Base-by-base conservation (phyloP, 352 stramenopile species). In the Pythium vanterpoolii region DNA sequence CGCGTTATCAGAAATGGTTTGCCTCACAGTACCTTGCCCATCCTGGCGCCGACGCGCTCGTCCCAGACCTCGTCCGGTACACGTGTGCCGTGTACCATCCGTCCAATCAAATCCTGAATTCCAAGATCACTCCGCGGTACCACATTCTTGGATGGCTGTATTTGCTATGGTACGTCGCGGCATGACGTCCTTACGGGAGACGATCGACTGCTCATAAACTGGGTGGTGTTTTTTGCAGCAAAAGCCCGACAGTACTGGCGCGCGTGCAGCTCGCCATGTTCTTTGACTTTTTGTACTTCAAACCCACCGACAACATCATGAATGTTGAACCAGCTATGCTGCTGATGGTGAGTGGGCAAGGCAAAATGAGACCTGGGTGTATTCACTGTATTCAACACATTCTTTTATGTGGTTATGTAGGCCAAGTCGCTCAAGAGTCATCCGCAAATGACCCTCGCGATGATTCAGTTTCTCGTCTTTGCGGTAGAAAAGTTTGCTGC, bases 231-330 rank as follows among this genome's bases (percentile, higher is more conserved):
- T 49, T 55, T 28, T 64, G 60, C 43, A 94, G 83, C 68, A 93
- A 93, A 57, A 88, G 69, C 38, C 79, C 79, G 48, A 80, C 65
- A 30, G 74, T 86, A 18, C 66, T 92, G 21, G 79, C 83, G 26
- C 79, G 85, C 42, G 83, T 90, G 27, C 82, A 93, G 52, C 72
- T 92, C 42, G 81, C 85, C 14, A 95, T 95, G 79, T 95, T 93
- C 62, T 92, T 95, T 38, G 85, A 95, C 56, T 95, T 86, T 63
- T 61, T 95, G 31, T 92, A 95, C 61, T 95, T 92, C 59, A 89
- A 88, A 50, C 61, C 74, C 8, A 79, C 66, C 5, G 83, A 93
- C 64, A 90, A 86, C 68, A 84, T 95, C 40, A 93, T 93, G 83
- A 80, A 71, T 39, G 76, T 95, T 47, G 85, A 95, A 48, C 85